phyloP scores from a whole-genome alignment of 495 filamentous ascomycete genomes.

The Tuber magnatum region DNA sequence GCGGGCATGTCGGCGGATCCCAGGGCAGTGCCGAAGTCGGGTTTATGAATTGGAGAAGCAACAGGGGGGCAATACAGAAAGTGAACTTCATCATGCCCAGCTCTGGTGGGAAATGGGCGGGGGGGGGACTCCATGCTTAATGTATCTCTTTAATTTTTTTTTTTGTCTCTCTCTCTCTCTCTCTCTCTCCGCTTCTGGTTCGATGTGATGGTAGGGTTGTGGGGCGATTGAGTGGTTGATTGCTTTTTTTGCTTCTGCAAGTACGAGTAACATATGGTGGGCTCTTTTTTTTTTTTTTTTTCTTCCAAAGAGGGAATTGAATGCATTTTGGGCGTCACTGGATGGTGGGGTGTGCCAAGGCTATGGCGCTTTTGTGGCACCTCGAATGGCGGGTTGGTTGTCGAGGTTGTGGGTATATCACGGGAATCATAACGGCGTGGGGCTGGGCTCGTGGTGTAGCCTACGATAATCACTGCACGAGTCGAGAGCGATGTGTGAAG shows the following conservation, averaged over 20 bases:
- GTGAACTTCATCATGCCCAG: neutral
- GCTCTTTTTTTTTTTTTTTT: neutral
- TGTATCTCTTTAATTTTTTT: neutral
- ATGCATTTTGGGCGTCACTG: neutral
- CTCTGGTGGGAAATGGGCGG: neutral
- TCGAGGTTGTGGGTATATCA: too few relatives aligned
- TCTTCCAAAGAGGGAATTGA: neutral
- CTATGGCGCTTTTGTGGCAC: neutral
- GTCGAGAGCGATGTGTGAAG: neutral
- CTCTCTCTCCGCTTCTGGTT: neutral
- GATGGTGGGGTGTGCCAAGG: neutral
- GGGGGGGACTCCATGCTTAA: neutral
- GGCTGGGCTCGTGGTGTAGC: neutral
- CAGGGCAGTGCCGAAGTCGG: neutral
- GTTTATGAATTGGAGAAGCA: neutral
- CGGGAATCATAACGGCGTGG: too few relatives aligned
- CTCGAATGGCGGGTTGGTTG: too few relatives aligned
- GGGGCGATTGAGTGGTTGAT: neutral
- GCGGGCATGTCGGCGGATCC: neutral
- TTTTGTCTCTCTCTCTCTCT: neutral
- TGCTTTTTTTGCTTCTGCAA: neutral
- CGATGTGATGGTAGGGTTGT: neutral
- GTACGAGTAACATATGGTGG: too few relatives aligned
- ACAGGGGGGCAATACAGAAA: neutral
- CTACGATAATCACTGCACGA: too few relatives aligned